Evolutionary conservation across 208 protist genomes (phyloP), one percentile per base, ranked within the genome.

Genomic region (Trypanosoma boissoni): DNA sequence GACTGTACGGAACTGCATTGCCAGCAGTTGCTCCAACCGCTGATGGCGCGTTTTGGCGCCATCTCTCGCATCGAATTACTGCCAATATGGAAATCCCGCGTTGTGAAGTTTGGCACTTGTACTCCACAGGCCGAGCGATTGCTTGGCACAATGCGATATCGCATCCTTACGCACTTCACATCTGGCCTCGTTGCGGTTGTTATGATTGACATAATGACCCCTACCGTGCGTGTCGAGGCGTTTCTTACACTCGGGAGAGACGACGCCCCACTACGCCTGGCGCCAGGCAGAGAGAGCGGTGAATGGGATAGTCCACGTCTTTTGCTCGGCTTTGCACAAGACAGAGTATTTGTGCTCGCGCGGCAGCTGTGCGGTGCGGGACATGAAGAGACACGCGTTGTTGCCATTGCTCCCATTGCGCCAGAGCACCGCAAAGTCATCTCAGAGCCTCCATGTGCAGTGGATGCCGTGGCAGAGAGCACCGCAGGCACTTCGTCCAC

Each of bases 221-320:
- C 60, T 23, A 43, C 60, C 28, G 76, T 72, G 54, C 74, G 70
- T 6, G 76, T 91, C 21, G 83, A 94, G 68, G 66, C 64, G 28
- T 91, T 89, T 72, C 50, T 91, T 20, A 77, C 87, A 2, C 46
- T 86, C 14, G 86, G 86, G 6, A 36, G 44, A n/a, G 68, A 75
- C 28, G 45, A 64, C 31, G 31, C 85, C 42, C 39, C 64, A 36
- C 80, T 78, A 6, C 67, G 24, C 50, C 64, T 37, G 66, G 78
- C 37, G 31, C 64, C 55, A 39, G 41, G 44, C 52, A 36, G 24
- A 31, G 62, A 21, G 34, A 43, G 44, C 52, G 39, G 24, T 24
- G 62, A 21, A 24, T n/a, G 45, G 65, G 5, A 45, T 29, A 41
- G 57, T 27, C 36, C 24, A 54, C 21, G 60, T 28, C 27, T 91